Conservation (phyloP, 148 eudicot genomes). For the Rhododendron simsii region DNA sequence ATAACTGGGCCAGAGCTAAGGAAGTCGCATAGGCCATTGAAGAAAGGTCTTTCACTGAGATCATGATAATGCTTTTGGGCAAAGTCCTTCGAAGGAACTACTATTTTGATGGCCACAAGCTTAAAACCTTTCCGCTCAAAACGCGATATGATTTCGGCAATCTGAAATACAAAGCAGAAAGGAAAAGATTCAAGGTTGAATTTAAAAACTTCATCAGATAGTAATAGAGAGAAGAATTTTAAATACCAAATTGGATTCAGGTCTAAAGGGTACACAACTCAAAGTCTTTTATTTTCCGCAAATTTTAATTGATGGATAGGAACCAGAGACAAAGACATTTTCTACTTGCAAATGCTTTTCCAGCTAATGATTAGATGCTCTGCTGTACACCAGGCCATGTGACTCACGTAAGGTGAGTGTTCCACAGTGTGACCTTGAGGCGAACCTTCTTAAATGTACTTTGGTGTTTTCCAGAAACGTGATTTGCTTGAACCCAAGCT, state of each 20-base stretch:
- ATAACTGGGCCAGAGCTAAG: conserved; percentile 98
- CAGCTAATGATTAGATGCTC: not conserved
- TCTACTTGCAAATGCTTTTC: not conserved
- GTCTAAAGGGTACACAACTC: not conserved
- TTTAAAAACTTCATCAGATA: not conserved
- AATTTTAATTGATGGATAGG: not conserved
- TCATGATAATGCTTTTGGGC: conserved; percentile 94
- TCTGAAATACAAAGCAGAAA: conserved; percentile 32
- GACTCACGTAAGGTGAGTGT: not conserved
- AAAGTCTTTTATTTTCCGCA: not conserved
- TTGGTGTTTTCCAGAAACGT: not conserved
- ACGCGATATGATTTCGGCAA: conserved; percentile 86
- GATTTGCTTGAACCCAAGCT: not conserved
- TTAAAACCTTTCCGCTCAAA: conserved; percentile 97
- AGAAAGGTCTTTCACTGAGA: conserved; percentile 92
- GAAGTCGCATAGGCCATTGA: conserved; percentile 90
- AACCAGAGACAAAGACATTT: not conserved
- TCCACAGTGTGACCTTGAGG: not conserved
- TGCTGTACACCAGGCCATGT: not conserved
- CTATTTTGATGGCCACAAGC: conserved; percentile 85
- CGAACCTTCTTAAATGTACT: not conserved
- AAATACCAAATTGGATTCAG: not conserved
- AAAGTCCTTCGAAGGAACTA: conserved; percentile 79
- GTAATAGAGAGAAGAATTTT: not conserved
- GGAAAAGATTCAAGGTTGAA: not conserved